Evolutionary conservation across 352 stramenopile species (phyloP).

Genomic region (Aphanomyces euteiches): DNA sequence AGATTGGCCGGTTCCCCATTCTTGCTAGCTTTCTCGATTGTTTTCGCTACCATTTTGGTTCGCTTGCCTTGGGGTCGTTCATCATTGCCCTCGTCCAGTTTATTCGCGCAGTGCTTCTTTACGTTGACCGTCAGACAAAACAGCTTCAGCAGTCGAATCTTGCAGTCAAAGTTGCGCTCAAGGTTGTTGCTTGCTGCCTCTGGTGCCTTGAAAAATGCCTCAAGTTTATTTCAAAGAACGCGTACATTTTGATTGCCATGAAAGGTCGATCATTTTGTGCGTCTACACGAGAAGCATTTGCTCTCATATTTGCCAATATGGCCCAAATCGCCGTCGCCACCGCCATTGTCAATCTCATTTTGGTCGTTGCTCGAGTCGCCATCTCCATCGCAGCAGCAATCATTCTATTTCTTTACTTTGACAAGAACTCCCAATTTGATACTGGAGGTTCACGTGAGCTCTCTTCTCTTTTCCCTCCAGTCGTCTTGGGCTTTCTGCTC

Average conservation of each 20-base stretch:
- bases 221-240: constrained; percentile 97
- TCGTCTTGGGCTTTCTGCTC: constrained; percentile 87
- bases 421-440: constrained; percentile 53
- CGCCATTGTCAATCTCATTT: constrained; percentile 86
- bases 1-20: constrained; percentile 71
- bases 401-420: constrained; percentile 56
- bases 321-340: constrained; percentile 82
- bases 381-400: constrained; percentile 57
- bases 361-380: constrained; percentile 91
- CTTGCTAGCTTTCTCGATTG: constrained; percentile 66
- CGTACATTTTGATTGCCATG: constrained; percentile 88
- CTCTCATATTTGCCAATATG: constrained; percentile 90
- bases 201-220: constrained; percentile 94
- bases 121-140: constrained; percentile 91
- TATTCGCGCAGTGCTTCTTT: constrained; percentile 88
- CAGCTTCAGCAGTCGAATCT: constrained; percentile 70
- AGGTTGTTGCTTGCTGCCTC: constrained; percentile 89
- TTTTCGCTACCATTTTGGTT: constrained; percentile 93
- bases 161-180: constrained; percentile 79
- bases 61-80: constrained; percentile 93
- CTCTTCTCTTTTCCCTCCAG: constrained; percentile 74
- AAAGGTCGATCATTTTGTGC: constrained; percentile 70
- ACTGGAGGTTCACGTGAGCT: constrained; percentile 60
- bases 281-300: constrained; percentile 90
- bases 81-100: constrained; percentile 96